These are phyloP conservation scores for Calcarisporium arbuscula DNA, from an alignment of 2,329 filamentous ascomycete species.

Conservation along the genomic window DNA sequence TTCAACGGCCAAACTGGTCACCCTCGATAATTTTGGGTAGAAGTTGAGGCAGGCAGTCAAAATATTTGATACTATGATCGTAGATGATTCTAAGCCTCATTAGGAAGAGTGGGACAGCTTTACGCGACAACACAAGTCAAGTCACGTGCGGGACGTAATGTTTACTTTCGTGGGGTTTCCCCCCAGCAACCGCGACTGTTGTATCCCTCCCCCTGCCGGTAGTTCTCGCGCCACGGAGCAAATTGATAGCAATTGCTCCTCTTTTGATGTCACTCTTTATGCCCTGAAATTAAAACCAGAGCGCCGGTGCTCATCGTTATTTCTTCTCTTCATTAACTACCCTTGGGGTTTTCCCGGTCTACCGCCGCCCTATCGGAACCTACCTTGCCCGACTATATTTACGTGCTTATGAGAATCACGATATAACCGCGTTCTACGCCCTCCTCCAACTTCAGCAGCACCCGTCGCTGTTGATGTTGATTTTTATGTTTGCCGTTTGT, in stretches of 20 bases:
- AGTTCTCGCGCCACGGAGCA: slow-evolving; percentile 8
- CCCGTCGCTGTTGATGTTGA: slow-evolving; percentile 15
- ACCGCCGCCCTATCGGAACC: too few relatives aligned
- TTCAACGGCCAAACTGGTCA: too few relatives aligned
- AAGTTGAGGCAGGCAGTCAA: too few relatives aligned
- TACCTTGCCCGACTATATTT: slow-evolving; percentile 16
- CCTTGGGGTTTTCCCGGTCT: neutral
- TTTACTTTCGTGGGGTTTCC: slow-evolving; percentile 12
- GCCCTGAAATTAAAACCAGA: slow-evolving; percentile 15
- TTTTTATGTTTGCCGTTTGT: slow-evolving; percentile 15
- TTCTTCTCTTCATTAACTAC: slow-evolving; percentile 8
- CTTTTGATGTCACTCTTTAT: slow-evolving; percentile 19
- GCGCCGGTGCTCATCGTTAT: slow-evolving; percentile 16
- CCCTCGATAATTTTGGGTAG: too few relatives aligned
- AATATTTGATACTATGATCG: too few relatives aligned
- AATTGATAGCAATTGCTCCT: neutral
- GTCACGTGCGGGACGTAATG: slow-evolving; percentile 7
- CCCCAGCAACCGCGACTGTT: slow-evolving; percentile 21
- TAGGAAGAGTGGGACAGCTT: too few relatives aligned
- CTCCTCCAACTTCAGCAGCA: slow-evolving; percentile 12
- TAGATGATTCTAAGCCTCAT: too few relatives aligned
- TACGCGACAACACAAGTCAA: neutral
- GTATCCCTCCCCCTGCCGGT: slow-evolving; percentile 14
- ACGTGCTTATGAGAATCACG: too few relatives aligned
- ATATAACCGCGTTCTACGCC: slow-evolving; percentile 9